Percentiles rank a stretch among this genome's conserved stretches.
Evolutionary conservation across 1,284 basidiomycete genomes (phyloP).

Genomic region (Cutaneotrichosporon curvatum): DNA sequence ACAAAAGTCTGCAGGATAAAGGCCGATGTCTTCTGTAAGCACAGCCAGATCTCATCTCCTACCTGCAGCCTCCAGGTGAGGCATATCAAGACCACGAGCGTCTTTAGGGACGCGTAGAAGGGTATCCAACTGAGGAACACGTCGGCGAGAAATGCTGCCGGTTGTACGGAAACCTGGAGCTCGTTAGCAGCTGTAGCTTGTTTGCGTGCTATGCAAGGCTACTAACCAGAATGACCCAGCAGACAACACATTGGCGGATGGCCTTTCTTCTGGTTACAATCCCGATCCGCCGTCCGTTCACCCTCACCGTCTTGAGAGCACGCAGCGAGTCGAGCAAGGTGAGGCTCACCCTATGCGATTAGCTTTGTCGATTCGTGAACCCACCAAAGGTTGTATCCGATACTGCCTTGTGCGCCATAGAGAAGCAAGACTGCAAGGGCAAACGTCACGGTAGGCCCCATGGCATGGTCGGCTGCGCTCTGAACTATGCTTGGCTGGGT

Average conservation of each 20-base stretch:
- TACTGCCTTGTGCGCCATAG: not conserved
- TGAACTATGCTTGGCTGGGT: too few species aligned
- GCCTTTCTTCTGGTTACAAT: constrained; percentile 22
- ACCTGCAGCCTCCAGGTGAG: constrained; percentile 25
- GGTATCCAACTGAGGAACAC: constrained; percentile 31
- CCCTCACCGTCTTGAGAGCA: constrained; percentile 22
- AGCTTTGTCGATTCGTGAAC: constrained; percentile 17
- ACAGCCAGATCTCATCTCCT: not conserved
- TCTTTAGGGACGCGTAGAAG: constrained; percentile 28
- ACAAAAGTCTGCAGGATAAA: constrained; percentile 22
- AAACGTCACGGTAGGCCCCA: not conserved
- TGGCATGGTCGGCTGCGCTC: not conserved
- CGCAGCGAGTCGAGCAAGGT: constrained; percentile 32
- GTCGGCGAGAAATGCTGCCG: constrained; percentile 11
- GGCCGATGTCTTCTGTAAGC: constrained; percentile 19
- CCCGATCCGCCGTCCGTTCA: constrained; percentile 31
- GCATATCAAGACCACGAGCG: constrained; percentile 15
- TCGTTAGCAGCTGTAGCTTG: not conserved
- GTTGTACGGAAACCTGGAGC: constrained; percentile 21
- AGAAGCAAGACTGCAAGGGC: not conserved
- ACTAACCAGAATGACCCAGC: constrained; percentile 35
- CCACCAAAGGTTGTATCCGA: constrained; percentile 6
- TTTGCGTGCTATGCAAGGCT: not conserved
- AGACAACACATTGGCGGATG: constrained; percentile 24
- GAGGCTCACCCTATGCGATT: constrained; percentile 22